Conservation (phyloP, 345 rosid species). For the Theobroma cacao region DNA sequence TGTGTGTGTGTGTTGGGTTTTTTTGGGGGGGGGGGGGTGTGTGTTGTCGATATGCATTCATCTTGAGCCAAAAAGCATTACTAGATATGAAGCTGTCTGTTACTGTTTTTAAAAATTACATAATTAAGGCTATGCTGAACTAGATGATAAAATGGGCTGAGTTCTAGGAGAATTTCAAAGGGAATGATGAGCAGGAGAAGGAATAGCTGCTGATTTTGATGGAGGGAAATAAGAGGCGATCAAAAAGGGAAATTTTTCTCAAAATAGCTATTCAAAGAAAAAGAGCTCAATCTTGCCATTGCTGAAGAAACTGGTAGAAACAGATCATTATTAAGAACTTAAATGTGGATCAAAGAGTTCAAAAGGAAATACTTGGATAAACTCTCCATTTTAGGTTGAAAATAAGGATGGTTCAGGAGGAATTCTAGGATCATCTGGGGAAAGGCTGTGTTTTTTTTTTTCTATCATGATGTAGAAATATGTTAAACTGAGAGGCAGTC, state of each 20-base stretch:
- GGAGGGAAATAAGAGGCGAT: constrained; percentile 9
- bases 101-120: not conserved
- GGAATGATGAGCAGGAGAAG: not conserved
- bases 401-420: not conserved
- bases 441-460: not conserved
- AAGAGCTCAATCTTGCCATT: not conserved
- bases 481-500: too few relatives aligned
- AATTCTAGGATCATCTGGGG: not conserved
- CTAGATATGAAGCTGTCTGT: not conserved
- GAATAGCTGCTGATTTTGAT: not conserved
- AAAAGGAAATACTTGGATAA: not conserved
- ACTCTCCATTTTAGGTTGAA: not conserved
- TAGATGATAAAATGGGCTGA: too few relatives aligned
- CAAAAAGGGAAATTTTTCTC: not conserved
- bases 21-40: not conserved
- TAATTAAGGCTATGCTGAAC: not conserved
- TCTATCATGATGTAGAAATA: not conserved
- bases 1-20: not conserved
- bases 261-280: not conserved
- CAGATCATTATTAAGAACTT: not conserved
- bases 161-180: not conserved
- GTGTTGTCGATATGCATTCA: too few relatives aligned
- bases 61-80: too few relatives aligned
- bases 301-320: not conserved
- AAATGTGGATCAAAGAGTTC: not conserved